A percentile compares a stretch with the other conserved stretches of the same genome.
phyloP scores from a whole-genome alignment of 2,329 filamentous ascomycete species.

The Lojkania enalia region DNA sequence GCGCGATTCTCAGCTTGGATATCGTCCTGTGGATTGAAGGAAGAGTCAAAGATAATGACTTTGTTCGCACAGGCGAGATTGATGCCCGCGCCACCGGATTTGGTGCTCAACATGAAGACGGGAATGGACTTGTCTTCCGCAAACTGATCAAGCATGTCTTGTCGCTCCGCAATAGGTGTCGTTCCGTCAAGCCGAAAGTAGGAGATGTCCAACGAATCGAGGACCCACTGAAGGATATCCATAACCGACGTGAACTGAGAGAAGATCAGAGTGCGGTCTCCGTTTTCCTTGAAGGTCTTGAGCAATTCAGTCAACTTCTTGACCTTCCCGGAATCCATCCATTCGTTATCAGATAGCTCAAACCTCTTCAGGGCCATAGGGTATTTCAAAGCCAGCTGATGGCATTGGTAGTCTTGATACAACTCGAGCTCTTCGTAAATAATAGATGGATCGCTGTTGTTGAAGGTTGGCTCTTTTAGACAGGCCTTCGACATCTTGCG shows the following conservation, averaged over 20 bases:
- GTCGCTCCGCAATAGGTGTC: conserved; percentile 80
- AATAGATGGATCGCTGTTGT: conserved; percentile 53
- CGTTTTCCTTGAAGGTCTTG: conserved; percentile 71
- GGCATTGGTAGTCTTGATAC: conserved; percentile 65
- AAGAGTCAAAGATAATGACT: conserved; percentile 94
- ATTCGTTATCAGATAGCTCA: conserved; percentile 62
- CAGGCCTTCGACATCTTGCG: conserved; percentile 77
- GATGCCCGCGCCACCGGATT: conserved; percentile 94
- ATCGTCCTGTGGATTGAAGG: conserved; percentile 98
- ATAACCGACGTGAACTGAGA: conserved; percentile 91
- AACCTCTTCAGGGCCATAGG: conserved; percentile 58
- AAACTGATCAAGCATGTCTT: conserved; percentile 87
- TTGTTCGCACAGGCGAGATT: conserved; percentile 96
- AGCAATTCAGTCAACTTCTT: conserved; percentile 76
- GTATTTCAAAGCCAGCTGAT: conserved; percentile 60
- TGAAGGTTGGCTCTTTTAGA: conserved; percentile 67
- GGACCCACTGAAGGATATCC: conserved; percentile 82
- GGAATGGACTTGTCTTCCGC: conserved; percentile 74
- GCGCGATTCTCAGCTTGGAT: conserved; percentile 98
- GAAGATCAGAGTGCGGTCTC: conserved; percentile 87
- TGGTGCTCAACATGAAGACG: conserved; percentile 90
- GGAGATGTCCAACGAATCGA: conserved; percentile 71
- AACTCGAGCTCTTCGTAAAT: conserved; percentile 58
- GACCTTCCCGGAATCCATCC: conserved; percentile 84
- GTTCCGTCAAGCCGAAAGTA: conserved; percentile 87